A percentile compares a stretch with the other conserved stretches of the same genome.
phyloP scores from a whole-genome alignment of 2,329 filamentous ascomycete species.

The Paecilomyces sp. region DNA sequence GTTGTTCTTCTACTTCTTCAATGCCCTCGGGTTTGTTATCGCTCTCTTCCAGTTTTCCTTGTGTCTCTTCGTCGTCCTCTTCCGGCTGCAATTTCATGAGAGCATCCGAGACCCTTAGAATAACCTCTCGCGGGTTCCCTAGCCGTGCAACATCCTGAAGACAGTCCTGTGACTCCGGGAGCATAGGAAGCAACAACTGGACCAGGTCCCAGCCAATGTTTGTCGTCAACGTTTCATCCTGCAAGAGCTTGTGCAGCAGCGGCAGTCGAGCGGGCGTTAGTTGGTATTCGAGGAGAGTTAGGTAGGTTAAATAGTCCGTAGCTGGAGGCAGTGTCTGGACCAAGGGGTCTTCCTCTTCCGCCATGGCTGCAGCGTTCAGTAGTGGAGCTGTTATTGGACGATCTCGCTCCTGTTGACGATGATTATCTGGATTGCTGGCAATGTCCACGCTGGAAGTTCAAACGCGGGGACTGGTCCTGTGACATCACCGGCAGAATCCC shows the following conservation, averaged over 20 bases:
- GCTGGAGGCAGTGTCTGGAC: constrained; percentile 53
- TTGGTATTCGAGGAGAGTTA: constrained; percentile 59
- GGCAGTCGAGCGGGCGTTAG: constrained; percentile 52
- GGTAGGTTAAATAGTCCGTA: constrained; percentile 60
- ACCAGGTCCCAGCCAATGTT: constrained; percentile 63
- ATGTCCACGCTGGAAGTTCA: neutral
- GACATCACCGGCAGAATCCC: constrained; percentile 8
- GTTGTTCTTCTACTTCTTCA: constrained; percentile 3
- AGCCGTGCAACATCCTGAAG: constrained; percentile 54
- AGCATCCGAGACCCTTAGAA: constrained; percentile 56
- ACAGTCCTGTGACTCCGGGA: constrained; percentile 53
- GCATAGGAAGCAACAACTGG: constrained; percentile 52
- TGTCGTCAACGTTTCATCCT: constrained; percentile 53
- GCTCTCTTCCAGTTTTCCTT: constrained; percentile 24
- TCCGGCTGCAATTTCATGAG: constrained; percentile 49
- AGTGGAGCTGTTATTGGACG: neutral
- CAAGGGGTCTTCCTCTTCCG: constrained; percentile 41
- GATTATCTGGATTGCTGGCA: neutral
- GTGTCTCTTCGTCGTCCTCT: constrained; percentile 24
- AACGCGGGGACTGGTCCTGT: neutral
- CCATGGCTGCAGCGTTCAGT: constrained; percentile 9
- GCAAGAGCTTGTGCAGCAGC: constrained; percentile 51
- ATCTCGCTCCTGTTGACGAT: neutral
- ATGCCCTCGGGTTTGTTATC: constrained; percentile 6
- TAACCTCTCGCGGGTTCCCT: constrained; percentile 59